phyloP scores from a whole-genome alignment of 1,284 basidiomycete species.

The Neolentinus lepideus region DNA sequence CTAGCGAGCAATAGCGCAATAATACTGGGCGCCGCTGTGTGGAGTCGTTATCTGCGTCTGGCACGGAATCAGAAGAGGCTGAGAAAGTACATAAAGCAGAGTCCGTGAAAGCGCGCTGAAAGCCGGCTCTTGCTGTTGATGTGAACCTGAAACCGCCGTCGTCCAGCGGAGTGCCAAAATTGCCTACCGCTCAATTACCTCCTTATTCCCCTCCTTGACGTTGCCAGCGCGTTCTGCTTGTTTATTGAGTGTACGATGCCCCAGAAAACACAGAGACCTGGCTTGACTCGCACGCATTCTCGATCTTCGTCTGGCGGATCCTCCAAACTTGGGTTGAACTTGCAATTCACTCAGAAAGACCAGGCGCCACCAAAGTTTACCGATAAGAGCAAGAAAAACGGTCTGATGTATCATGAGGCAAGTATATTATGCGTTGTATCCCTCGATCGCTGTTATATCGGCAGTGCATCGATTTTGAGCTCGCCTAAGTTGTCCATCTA shows the following conservation, averaged over 20 bases:
- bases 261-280: constrained; percentile 38
- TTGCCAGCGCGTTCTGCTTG: constrained; percentile 14
- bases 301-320: constrained; percentile 48
- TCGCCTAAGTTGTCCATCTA: background rate
- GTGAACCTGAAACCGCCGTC: background rate
- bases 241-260: constrained; percentile 30
- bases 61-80: background rate
- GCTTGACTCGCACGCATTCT: constrained; percentile 50
- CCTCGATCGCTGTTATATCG: constrained; percentile 2
- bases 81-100: background rate
- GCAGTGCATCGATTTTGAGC: background rate
- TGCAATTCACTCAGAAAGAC: constrained; percentile 66
- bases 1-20: background rate
- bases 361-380: constrained; percentile 28
- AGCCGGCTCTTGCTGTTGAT: background rate
- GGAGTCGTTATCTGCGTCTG: background rate
- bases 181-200: background rate
- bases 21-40: too few relatives aligned
- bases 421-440: constrained; percentile 15
- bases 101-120: background rate
- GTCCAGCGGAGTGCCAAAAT: background rate
- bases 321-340: constrained; percentile 47
- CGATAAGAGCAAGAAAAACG: constrained; percentile 46
- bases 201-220: constrained; percentile 5
- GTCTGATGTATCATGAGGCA: constrained; percentile 34